These are phyloP conservation scores for Dendrobium nobile DNA, from an alignment of 106 monocot genomes.

Conservation along the genomic window DNA sequence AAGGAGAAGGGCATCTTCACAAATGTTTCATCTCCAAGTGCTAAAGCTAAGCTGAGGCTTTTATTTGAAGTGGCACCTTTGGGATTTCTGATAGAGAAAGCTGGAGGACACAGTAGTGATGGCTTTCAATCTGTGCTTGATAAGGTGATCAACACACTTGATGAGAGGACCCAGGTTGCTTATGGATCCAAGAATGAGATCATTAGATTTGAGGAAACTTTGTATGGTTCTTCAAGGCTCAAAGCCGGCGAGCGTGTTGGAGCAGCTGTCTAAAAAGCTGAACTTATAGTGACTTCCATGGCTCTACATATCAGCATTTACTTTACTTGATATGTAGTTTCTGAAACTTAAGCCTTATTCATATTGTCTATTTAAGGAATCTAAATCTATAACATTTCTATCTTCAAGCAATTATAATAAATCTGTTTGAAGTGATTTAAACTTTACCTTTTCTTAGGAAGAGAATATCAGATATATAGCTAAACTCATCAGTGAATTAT, in stretches of 20 bases:
- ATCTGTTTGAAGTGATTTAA: too few relatives aligned
- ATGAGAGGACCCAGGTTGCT: constrained; percentile 88
- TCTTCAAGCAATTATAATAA: too few relatives aligned
- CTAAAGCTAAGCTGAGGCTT: constrained; percentile 91
- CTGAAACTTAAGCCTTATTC: not conserved
- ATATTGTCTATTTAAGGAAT: not conserved
- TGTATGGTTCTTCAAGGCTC: constrained; percentile 84
- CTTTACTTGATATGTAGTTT: not conserved
- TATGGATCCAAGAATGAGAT: constrained; percentile 98
- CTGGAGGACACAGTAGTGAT: constrained; percentile 92
- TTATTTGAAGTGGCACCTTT: constrained; percentile 91
- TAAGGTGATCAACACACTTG: constrained; percentile 70
- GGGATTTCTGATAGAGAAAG: constrained; percentile 82
- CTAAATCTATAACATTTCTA: not conserved
- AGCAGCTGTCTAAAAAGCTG: constrained; percentile 34
- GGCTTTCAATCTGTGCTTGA: constrained; percentile 80
- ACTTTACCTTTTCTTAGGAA: too few relatives aligned
- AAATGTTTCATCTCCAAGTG: constrained; percentile 74
- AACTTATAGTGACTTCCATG: not conserved
- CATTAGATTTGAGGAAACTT: constrained; percentile 90
- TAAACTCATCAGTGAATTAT: too few relatives aligned
- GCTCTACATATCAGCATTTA: not conserved
- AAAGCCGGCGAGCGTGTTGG: constrained; percentile 63
- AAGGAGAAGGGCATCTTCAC: constrained; percentile 99
- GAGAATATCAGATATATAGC: too few relatives aligned